These are phyloP conservation scores for Xylaria multiplex DNA, from an alignment of 2,329 filamentous ascomycete genomes.

Conservation along the genomic window DNA sequence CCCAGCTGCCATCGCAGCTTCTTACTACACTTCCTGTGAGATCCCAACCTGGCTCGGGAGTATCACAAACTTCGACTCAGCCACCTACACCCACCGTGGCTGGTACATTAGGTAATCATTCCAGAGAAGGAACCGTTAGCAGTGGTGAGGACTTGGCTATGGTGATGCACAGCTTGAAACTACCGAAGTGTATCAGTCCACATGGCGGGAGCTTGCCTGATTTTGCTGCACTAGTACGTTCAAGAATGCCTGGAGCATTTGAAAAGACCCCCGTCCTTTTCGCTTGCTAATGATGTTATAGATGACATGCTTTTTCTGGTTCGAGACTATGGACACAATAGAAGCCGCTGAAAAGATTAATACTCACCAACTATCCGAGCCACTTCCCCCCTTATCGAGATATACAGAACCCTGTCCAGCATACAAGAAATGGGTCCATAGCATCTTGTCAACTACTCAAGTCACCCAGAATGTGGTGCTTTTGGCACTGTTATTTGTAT, in stretches of 20 bases:
- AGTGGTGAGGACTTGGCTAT: conserved; percentile 55
- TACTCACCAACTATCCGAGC: conserved; percentile 51
- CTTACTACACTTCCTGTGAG: conserved; percentile 34
- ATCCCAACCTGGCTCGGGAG: conserved; percentile 37
- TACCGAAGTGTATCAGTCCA: conserved; percentile 79
- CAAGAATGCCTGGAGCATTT: conserved; percentile 23
- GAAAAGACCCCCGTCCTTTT: too few relatives aligned
- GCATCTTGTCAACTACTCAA: conserved; percentile 90
- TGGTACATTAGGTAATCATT: conserved; percentile 43
- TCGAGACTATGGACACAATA: conserved; percentile 85
- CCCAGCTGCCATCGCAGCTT: conserved; percentile 48
- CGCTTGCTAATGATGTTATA: conserved; percentile 52
- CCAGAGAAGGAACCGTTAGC: conserved; percentile 48
- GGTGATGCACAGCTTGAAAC: conserved; percentile 71
- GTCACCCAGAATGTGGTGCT: conserved; percentile 96
- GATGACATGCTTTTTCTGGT: conserved; percentile 98
- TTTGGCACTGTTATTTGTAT: conserved; percentile 89
- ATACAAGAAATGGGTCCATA: conserved; percentile 94
- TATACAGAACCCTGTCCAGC: conserved; percentile 81
- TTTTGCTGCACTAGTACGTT: conserved; percentile 80
- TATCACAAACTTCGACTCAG: conserved; percentile 51
- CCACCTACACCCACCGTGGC: conserved; percentile 53
- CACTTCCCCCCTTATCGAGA: conserved; percentile 64
- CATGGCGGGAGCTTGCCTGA: conserved; percentile 81
- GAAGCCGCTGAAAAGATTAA: conserved; percentile 74